phyloP scores from a whole-genome alignment of 176 grass and related monocot genomes.

The Rhynchospora breviuscula region DNA sequence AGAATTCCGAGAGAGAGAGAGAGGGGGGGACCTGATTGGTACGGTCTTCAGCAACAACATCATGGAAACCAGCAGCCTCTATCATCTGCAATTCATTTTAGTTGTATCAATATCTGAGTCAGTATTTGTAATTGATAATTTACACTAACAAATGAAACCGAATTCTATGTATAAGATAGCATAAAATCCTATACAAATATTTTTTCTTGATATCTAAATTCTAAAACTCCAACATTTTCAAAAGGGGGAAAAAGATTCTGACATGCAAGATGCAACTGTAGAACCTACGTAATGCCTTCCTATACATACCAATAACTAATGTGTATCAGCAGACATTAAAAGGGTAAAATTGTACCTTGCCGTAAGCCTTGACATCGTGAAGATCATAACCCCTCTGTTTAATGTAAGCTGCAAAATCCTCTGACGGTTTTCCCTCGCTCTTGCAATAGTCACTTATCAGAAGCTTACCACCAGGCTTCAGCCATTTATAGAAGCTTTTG shows the following conservation, averaged over 20 bases:
- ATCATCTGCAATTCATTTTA: conserved; percentile 53
- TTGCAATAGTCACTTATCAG: conserved; percentile 94
- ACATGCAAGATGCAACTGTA: background rate
- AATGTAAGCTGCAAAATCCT: conserved; percentile 74
- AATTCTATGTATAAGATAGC: background rate
- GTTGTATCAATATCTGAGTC: background rate
- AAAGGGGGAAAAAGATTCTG: background rate
- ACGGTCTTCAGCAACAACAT: conserved; percentile 74
- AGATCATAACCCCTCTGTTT: conserved; percentile 88
- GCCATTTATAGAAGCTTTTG: conserved; percentile 86
- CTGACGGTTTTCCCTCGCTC: conserved; percentile 59
- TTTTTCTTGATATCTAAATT: background rate
- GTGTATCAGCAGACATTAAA: background rate
- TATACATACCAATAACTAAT: background rate
- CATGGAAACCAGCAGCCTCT: conserved; percentile 61
- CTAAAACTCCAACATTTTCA: background rate
- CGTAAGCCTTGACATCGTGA: conserved; percentile 82
- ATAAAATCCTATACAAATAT: background rate
- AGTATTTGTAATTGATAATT: background rate
- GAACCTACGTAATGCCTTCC: background rate
- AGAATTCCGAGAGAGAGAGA: background rate
- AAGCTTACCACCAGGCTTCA: conserved; percentile 89
- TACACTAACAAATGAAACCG: background rate
- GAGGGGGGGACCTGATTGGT: conserved; percentile 59
- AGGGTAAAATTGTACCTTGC: conserved; percentile 49